Evolutionary conservation across 139 green algal species (phyloP).

Genomic region (Coccomyxa sp.): DNA sequence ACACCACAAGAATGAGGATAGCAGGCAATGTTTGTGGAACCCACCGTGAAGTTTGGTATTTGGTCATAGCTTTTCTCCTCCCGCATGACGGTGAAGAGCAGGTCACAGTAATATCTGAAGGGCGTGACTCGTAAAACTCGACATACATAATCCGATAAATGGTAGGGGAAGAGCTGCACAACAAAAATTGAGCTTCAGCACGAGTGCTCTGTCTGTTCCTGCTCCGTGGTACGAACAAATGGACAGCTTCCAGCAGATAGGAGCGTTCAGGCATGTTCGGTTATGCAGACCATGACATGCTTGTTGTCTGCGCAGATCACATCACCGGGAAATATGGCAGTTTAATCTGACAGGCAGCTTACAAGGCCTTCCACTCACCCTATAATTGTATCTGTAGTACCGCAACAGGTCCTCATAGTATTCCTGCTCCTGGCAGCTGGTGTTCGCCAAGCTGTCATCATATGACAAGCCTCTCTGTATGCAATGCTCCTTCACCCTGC

Average conservation of each 20-base stretch:
- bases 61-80: constrained; percentile 86
- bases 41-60: constrained; percentile 92
- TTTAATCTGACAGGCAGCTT: no score
- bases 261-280: neutral
- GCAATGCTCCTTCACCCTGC: constrained; percentile 80
- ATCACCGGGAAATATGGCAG: no score
- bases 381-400: constrained; percentile 56
- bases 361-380: constrained; percentile 31
- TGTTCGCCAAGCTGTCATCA: constrained; percentile 52
- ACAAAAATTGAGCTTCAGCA: neutral
- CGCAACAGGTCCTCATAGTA: constrained; percentile 89
- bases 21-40: neutral
- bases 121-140: constrained; percentile 79
- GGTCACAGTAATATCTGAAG: constrained; percentile 85
- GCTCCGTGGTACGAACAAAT: neutral
- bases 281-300: neutral
- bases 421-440: constrained; percentile 66
- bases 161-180: constrained; percentile 84
- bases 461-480: constrained; percentile 71
- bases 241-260: neutral
- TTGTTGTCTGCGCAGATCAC: no score
- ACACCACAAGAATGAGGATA: neutral
- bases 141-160: constrained; percentile 79
- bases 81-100: constrained; percentile 71
- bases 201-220: neutral